These are phyloP conservation scores for Suillus spraguei DNA, from an alignment of 768 basidiomycete species.

Conservation along the genomic window DNA sequence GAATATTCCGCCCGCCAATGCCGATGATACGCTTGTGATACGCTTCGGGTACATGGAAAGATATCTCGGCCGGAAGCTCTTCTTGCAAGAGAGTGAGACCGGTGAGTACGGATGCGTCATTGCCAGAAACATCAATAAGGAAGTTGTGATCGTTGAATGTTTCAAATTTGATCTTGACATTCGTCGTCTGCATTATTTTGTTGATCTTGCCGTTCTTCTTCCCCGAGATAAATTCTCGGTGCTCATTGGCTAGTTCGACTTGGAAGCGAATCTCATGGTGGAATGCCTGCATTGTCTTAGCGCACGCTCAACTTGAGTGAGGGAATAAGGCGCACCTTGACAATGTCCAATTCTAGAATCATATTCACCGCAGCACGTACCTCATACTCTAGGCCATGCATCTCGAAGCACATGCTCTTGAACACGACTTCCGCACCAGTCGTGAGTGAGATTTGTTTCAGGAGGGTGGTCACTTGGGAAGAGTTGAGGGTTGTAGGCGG, in stretches of 20 bases:
- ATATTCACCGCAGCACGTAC: constrained; percentile 83
- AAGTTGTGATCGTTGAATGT: constrained; percentile 97
- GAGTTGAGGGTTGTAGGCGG: constrained; percentile 82
- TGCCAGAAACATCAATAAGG: constrained; percentile 88
- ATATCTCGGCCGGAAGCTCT: constrained; percentile 97
- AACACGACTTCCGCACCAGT: constrained; percentile 95
- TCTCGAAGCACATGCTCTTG: constrained; percentile 97
- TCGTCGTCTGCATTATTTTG: constrained; percentile 98
- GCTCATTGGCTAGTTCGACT: constrained; percentile 96
- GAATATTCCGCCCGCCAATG: constrained; percentile 96
- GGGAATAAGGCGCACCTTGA: constrained; percentile 60
- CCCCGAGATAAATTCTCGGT: constrained; percentile 97
- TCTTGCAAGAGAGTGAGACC: constrained; percentile 91
- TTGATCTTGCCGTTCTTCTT: constrained; percentile 99
- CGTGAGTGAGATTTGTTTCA: constrained; percentile 84
- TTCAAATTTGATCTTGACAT: constrained; percentile 98
- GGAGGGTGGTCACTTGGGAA: constrained; percentile 77
- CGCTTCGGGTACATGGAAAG: constrained; percentile 97
- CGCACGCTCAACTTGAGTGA: not conserved
- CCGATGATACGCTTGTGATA: constrained; percentile 99
- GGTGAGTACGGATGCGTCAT: constrained; percentile 81
- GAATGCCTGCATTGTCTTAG: constrained; percentile 59
- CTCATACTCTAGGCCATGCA: constrained; percentile 92
- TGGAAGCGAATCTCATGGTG: constrained; percentile 98
- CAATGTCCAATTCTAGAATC: constrained; percentile 88